Conservation (phyloP, 805 yeast species). For the Ogataea degrootiae region DNA sequence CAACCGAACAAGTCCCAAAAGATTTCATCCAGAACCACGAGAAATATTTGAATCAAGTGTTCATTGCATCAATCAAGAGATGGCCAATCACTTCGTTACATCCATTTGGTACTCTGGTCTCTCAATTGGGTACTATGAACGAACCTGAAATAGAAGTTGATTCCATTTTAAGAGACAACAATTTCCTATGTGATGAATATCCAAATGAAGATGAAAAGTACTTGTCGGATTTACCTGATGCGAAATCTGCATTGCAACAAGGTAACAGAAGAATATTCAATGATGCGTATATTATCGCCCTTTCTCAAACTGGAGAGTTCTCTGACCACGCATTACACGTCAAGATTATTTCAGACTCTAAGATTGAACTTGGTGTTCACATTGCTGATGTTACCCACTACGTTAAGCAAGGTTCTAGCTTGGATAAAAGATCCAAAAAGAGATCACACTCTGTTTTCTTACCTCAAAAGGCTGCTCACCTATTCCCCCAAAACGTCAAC, state of each 20-base stretch:
- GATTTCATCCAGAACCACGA: slow-evolving; percentile 94
- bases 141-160: slow-evolving; percentile 77
- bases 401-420: slow-evolving; percentile 63
- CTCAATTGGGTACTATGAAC: slow-evolving; percentile 77
- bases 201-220: slow-evolving; percentile 37
- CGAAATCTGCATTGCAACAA: slow-evolving; percentile 28
- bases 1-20: slow-evolving; percentile 95
- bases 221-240: slow-evolving; percentile 36
- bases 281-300: slow-evolving; percentile 59
- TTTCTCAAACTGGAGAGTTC: slow-evolving; percentile 51
- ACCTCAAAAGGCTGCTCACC: slow-evolving; percentile 66
- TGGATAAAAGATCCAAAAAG: slow-evolving; percentile 87
- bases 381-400: slow-evolving; percentile 73
- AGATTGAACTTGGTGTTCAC: slow-evolving; percentile 81
- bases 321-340: slow-evolving; percentile 82
- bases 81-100: slow-evolving; percentile 99
- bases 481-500: slow-evolving; percentile 65
- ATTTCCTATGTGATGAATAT: slow-evolving; percentile 77
- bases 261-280: slow-evolving; percentile 47
- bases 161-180: slow-evolving; percentile 83
- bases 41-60: slow-evolving; percentile 70
- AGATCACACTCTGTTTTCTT: slow-evolving; percentile 85
- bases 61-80: slow-evolving; percentile 93
- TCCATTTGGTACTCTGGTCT: slow-evolving; percentile 92
- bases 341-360: slow-evolving; percentile 52